Base-by-base conservation (phyloP, 2,329 filamentous ascomycete species). In the Ceratocystis ficicola region DNA sequence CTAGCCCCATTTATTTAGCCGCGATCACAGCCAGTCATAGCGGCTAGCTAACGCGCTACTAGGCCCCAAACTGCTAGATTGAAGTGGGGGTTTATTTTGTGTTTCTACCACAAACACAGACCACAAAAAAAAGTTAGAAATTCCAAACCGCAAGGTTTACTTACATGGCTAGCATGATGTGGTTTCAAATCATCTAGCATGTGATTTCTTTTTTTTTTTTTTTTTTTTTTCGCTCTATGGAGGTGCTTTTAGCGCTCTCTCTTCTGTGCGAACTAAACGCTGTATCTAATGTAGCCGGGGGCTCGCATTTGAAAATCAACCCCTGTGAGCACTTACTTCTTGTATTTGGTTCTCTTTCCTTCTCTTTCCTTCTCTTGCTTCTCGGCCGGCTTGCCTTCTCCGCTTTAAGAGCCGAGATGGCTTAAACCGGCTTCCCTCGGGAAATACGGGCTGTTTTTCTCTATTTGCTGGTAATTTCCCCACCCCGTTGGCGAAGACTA, bases 381-480 rank as follows among this genome's bases (percentile, higher is more conserved):
- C 30, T 59, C 55, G 55, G 28, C 55, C 55, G 55, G 55, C 55
- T 59, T n/a, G 28, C 55, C 32, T 59, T 36, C 7, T 20, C 30
- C 6, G 28, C 28, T 15, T 10, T 22, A 5, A 57, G 7, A 28
- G 30, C 30, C 17, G 30, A 30, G 8, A 59, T 59, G 55, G 25
- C 55, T 59, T 59, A 32, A 59, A 36, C 55, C 55, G 55, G 55
- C 55, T 59, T 59, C 55, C 55, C 55, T 59, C 55, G 55, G 55
- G 55, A 59, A 59, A 59, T 25, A 32, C 55, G 55, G 55, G 1
- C 36, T 36, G 12, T 17, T 17, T 30, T n/a, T 7, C 17, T 59
- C 15, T n/a, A 28, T 32, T 15, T 17, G 17, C 55, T 41, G 36
- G 36, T 41, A 41, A 12, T 41, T 41, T 4, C 10, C 36, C 36